Percentiles rank a stretch among this genome's conserved stretches.
phyloP scores from a whole-genome alignment of 768 basidiomycete species.

The Mycena alexandri region DNA sequence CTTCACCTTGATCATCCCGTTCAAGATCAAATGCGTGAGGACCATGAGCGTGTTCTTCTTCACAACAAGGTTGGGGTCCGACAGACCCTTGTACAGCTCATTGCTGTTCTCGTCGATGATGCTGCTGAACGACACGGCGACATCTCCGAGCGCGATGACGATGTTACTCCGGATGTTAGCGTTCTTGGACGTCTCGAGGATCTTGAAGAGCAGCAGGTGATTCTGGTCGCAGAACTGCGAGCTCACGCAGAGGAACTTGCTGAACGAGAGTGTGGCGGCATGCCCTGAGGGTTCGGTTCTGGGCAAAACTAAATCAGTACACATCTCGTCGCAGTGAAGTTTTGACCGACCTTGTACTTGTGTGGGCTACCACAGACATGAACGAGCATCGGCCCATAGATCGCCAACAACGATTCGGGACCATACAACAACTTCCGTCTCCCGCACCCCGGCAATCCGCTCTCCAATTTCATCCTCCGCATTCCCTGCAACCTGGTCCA shows the following conservation, averaged over 20 bases:
- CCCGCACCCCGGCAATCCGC: constrained; percentile 84
- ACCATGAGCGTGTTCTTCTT: constrained; percentile 99
- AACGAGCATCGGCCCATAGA: constrained; percentile 92
- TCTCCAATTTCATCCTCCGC: constrained; percentile 99
- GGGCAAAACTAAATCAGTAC: constrained; percentile 16
- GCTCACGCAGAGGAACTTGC: constrained; percentile 97
- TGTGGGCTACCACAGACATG: constrained; percentile 92
- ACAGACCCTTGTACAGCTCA: constrained; percentile 93
- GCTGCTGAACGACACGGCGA: constrained; percentile 97
- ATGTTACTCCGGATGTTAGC: constrained; percentile 94
- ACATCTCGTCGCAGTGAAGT: neutral
- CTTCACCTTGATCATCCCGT: constrained; percentile 99
- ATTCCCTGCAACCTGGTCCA: constrained; percentile 97
- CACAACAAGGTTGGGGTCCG: constrained; percentile 87
- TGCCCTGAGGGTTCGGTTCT: constrained; percentile 92
- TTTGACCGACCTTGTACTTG: constrained; percentile 81
- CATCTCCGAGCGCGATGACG: constrained; percentile 97
- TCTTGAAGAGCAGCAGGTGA: constrained; percentile 90
- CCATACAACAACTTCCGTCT: constrained; percentile 92
- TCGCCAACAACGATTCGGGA: constrained; percentile 79
- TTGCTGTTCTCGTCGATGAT: constrained; percentile 98
- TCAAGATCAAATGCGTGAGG: constrained; percentile 94
- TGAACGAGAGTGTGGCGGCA: constrained; percentile 88
- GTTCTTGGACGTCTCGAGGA: constrained; percentile 92
- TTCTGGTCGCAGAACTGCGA: constrained; percentile 94